Evolutionary conservation across 2,329 filamentous ascomycete genomes (phyloP).

Genomic region (Trichoderma arundinaceum): DNA sequence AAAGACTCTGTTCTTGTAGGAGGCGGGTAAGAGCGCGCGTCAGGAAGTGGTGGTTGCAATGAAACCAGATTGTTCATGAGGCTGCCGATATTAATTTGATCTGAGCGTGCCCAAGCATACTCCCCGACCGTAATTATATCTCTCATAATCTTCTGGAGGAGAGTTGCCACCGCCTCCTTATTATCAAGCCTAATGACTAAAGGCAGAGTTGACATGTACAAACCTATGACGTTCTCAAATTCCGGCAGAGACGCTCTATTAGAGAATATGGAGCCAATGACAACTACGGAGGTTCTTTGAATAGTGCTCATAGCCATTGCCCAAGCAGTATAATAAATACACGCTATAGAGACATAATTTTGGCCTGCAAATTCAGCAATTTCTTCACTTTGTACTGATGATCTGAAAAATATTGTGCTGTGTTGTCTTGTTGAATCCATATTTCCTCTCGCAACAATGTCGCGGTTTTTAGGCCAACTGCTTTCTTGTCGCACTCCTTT

Average conservation of each 20-base stretch:
- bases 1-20: not conserved
- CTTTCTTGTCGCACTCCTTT: not conserved
- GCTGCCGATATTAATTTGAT: constrained; percentile 22
- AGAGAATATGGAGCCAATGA: constrained; percentile 23
- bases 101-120: constrained; percentile 26
- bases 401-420: not conserved
- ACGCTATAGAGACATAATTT: constrained; percentile 12
- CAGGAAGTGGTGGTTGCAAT: constrained; percentile 15
- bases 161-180: not conserved
- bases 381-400: not conserved
- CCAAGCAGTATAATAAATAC: constrained; percentile 28
- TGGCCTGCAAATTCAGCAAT: constrained; percentile 7
- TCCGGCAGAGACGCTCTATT: constrained; percentile 22
- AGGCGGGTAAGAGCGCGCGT: not conserved
- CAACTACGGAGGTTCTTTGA: not conserved
- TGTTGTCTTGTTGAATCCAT: not conserved
- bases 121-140: constrained; percentile 15
- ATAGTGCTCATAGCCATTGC: constrained; percentile 27
- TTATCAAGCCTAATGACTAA: constrained; percentile 13
- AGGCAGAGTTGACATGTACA: constrained; percentile 28
- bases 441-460: not conserved
- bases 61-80: constrained; percentile 10
- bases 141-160: constrained; percentile 8
- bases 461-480: not conserved
- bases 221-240: constrained; percentile 10